Evolutionary conservation across 2,329 filamentous ascomycete species (phyloP), one percentile per base, ranked within the genome.

Genomic region (Coniochaeta ligniaria): DNA sequence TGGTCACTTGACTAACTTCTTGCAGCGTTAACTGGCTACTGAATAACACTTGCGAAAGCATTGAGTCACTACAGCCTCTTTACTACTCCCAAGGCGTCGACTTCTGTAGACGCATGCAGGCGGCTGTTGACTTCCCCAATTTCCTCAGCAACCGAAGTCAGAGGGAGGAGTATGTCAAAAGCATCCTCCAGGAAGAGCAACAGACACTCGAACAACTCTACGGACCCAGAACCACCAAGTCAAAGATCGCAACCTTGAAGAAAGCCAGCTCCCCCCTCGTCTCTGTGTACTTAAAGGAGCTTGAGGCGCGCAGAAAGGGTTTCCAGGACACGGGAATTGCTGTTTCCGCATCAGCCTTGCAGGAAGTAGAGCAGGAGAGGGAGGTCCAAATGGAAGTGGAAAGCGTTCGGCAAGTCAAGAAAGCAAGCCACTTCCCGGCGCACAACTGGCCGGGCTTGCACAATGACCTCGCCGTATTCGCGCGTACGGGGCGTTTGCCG

Each of bases 371-470:
- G 43, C 78, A 82, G 61, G 83, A 88, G 63, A 73, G 84, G 17
- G 84, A 88, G 62, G 77, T 87, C 0, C 83, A 81, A 3, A 76
- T 80, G 17, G 80, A 88, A 63, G 77, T 87, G 0, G 83, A 88
- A 60, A 72, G 77, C 7, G 77, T 86, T 0, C 80, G 84, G 0
- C 78, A 86, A 63, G 72, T 80, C 1, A 78, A 86, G 65, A 79
- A 75, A 31, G 79, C 77, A 0, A 41, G 69, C 0, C 69, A 75
- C 0, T 78, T 76, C 60, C 66, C 64, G 0, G 67, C 82, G 0
- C 67, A 78, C 0, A 61, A 62, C 0, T 82, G 82, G 43, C 69
- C 74, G 0, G 76, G 78, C 0, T 74, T 88, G 0, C 75, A 84
- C 56, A 65, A 68, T 8, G 76, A 79, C 41, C 72, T 87, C 2